Evolutionary conservation across 208 protist genomes (phyloP), one percentile per base, ranked within the genome.

Genomic region (Trypanosoma melophagium): DNA sequence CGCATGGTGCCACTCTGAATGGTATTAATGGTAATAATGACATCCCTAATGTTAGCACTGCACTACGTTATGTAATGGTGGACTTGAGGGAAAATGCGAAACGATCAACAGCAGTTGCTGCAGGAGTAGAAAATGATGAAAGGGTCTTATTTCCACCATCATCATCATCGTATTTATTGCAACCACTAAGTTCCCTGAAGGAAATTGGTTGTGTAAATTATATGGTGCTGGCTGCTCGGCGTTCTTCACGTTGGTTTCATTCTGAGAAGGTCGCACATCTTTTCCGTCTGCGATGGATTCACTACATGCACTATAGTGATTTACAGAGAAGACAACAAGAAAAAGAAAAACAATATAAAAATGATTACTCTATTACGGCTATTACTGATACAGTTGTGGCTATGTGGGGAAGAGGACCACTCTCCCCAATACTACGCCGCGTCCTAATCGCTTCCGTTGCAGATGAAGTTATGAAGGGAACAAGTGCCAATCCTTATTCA

Each of bases 271-370:
- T 41, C 21, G 62, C 62, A 31, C 50, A 67, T 51, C 49, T 14
- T 14, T 59, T 67, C 31, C 49, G 62, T 2, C 38, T 59, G 21
- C 52, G 38, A n/a, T 67, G 62, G 62, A 47, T 67, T n/a, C 62
- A 38, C 1, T 67, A 67, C 52, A 19, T 67, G 3, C 51, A 51
- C 17, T 38, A 51, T 31, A 13, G n/a, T 19, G 1, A 54, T 53
- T 21, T 21, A 42, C 58, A n/a, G n/a, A n/a, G n/a, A n/a, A n/a
- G n/a, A n/a, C n/a, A n/a, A n/a, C n/a, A 50, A 31, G 12, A 5
- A 24, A 9, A 31, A 31, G 4, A 21, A 0, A 35, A 35, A 13
- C 22, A 13, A 4, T 55, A 21, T 17, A 25, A 55, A 9, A 10
- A 21, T 35, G 19, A 17, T 28, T 4, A 55, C 4, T 21, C 51